phyloP scores from a whole-genome alignment of 352 stramenopile genomes.

The Pythium coloratum region DNA sequence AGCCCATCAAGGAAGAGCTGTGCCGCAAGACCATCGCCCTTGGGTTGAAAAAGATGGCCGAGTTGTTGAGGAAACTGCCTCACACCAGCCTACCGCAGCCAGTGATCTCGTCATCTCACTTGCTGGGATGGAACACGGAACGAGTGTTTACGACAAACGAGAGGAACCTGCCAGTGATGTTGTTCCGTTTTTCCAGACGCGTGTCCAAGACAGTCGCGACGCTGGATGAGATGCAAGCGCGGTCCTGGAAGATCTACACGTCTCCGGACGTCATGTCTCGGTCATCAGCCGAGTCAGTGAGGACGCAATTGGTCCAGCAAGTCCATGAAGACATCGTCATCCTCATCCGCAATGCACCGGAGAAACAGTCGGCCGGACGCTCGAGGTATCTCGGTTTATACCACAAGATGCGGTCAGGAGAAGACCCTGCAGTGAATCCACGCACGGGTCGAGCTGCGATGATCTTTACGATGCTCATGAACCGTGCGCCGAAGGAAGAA shows the following conservation, averaged over 20 bases:
- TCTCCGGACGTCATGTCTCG: conserved; percentile 17
- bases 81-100: not conserved
- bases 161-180: conserved; percentile 16
- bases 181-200: conserved; percentile 23
- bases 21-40: conserved; percentile 21
- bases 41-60: conserved; percentile 23
- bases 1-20: conserved; percentile 17
- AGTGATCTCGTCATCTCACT: conserved; percentile 4
- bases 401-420: conserved; percentile 13
- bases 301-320: conserved; percentile 24
- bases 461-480: conserved; percentile 27
- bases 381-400: conserved; percentile 26
- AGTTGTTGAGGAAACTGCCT: conserved; percentile 10
- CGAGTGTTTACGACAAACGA: conserved; percentile 18
- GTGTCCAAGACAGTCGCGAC: conserved; percentile 1
- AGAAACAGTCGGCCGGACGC: conserved; percentile 9
- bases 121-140: conserved; percentile 23
- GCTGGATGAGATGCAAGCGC: conserved; percentile 11
- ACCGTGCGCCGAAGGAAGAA: conserved; percentile 18
- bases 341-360: conserved; percentile 27
- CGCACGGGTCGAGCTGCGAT: conserved; percentile 7
- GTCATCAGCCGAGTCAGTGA: conserved; percentile 15
- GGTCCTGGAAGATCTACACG: conserved; percentile 26
- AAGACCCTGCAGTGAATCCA: conserved; percentile 5
- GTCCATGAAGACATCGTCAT: conserved; percentile 28